phyloP scores from a whole-genome alignment of 2,329 filamentous ascomycete species.

The Aspergillus nomiae region DNA sequence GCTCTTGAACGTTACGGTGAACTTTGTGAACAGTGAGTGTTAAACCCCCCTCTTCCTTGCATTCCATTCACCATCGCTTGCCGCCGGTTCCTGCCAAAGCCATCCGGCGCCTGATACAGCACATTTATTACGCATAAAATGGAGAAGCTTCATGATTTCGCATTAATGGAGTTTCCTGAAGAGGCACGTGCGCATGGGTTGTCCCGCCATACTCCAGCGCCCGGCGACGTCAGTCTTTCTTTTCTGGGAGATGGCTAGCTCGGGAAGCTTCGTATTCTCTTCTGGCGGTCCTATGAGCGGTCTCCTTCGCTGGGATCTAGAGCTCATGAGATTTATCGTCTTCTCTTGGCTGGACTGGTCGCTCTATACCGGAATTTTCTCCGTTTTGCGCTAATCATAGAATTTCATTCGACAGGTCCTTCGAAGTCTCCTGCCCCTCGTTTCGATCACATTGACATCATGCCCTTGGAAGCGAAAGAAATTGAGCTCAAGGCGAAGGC shows the following conservation, averaged over 20 bases:
- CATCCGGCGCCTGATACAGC: background rate
- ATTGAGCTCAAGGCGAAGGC: conserved; percentile 76
- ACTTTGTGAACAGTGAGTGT: conserved; percentile 6
- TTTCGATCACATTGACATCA: conserved; percentile 7
- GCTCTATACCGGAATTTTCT: background rate
- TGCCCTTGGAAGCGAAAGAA: conserved; percentile 75
- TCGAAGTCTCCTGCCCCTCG: background rate
- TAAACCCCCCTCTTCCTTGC: conserved; percentile 1
- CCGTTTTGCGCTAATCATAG: conserved; percentile 1
- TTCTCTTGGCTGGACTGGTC: background rate
- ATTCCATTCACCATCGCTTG: conserved; percentile 1
- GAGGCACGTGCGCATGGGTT: background rate
- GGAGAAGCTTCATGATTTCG: background rate
- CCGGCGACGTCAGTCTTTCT: background rate
- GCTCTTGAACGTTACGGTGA: background rate
- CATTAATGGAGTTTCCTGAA: background rate
- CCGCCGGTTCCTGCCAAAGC: background rate
- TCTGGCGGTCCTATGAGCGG: background rate
- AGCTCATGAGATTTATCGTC: background rate
- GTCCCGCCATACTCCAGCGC: background rate
- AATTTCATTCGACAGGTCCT: conserved; percentile 2
- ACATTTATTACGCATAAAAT: background rate
- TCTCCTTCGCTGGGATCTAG: background rate
- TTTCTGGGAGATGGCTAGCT: background rate
- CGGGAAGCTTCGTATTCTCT: background rate